Evolutionary conservation across 768 basidiomycete genomes (phyloP), one percentile per base, ranked within the genome.

Genomic region (Lentinula detonsa): DNA sequence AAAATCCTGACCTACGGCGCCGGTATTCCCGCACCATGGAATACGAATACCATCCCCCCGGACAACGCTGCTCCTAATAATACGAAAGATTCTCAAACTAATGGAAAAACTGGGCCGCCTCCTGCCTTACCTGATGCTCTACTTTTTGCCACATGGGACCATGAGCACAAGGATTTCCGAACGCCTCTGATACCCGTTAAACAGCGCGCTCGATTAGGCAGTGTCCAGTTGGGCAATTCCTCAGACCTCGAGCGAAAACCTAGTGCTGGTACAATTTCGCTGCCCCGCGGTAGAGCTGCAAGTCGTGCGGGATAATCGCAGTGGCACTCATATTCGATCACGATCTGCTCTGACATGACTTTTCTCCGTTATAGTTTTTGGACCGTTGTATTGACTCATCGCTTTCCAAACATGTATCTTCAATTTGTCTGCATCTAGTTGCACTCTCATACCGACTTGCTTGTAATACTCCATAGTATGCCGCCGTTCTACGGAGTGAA

Each of bases 71-170:
- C 73, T 60, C n/a, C 39, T 42, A 28, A 34, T 42, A 42, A 5
- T 16, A 37, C 68, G 46, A 75, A 74, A 59, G 72, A 73, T 42
- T 56, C 60, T 8, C 65, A 67, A 4, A 57, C 63, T 18, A 65
- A 71, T 48, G 69, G 62, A 5, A 65, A 66, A 10, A 75, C 78
- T 59, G 69, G 43, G n/a, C 49, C 56, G 2, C 43, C 62, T 31
- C 50, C 73, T 7, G 64, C 72, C 5, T 70, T 85, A 35, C 79
- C 81, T 9, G 82, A 85, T 61, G 82, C 83, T n/a, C 72, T 75
- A 39, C 65, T 85, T 39, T 83, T 71, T 60, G 81, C 81, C 28
- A 84, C 84, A 15, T 85, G 84, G 84, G 83, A 85, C 56, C 80
- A 77, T 56, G 82, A 84, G 56, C 61, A 70, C 7, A 83, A 83